Evolutionary conservation across 2,329 filamentous ascomycete species (phyloP), one percentile per base, ranked within the genome.

Genomic region (Xylariaceae sp.): DNA sequence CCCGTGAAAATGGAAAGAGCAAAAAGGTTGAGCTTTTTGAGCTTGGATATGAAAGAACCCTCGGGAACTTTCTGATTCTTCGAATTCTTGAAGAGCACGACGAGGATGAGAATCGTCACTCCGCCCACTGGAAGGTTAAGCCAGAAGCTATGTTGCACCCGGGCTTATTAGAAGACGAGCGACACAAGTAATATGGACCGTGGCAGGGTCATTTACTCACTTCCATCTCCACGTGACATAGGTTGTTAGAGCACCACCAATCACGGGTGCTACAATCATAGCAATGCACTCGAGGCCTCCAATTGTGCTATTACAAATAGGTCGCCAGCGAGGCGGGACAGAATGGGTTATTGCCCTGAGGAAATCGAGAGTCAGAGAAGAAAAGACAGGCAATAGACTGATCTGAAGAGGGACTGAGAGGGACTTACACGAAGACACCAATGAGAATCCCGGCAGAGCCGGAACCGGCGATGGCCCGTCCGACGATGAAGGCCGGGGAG

Each of bases 11-110:
- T 41, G 12, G 52, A 7, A 5, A 62, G 60, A 7, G 61, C 56
- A n/a, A 60, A 26, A 12, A 61, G 54, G 50, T 67, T 62, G 29
- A 67, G 61, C 27, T 62, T 60, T 47, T 47, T 59, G 41, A 52
- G 48, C 53, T 49, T 57, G n/a, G 51, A 50, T 34, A 40, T 40
- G 4, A 59, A 5, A 4, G 57, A 12, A 9, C 37, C n/a, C 4
- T 52, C 31, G 7, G 54, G 27, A 7, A 54, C 3, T 34, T 57
- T 51, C 34, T 57, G 55, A 6, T 48, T 54, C 34, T 41, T 31
- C n/a, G 55, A 31, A 31, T 54, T 47, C 29, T 44, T 54, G 43
- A 57, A 51, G 9, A 55, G 39, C 4, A 61, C 46, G 7, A 58
- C 7, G 3, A 63, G 54, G 11, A 55, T 37, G 34, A 32, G 6